Conservation (phyloP, 1,139 yeast species). For the Geotrichum klebahnii region DNA sequence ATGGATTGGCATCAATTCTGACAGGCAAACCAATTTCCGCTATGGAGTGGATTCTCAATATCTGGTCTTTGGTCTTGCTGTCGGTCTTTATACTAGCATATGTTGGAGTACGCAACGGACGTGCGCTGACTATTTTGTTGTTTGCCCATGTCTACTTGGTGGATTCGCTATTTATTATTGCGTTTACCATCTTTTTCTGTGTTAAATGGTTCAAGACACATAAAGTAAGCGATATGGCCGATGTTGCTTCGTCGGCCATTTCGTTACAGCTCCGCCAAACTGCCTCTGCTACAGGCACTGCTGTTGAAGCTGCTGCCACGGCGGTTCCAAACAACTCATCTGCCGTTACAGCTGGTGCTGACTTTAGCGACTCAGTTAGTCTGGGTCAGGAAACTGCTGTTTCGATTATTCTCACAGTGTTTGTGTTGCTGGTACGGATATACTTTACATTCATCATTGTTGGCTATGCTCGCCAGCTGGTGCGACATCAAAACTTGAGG, state of each 20-base stretch:
- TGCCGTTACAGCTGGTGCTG: slow-evolving; percentile 20
- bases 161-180: slow-evolving; percentile 63
- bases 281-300: slow-evolving; percentile 20
- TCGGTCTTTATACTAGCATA: slow-evolving; percentile 68
- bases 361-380: slow-evolving; percentile 55
- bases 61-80: slow-evolving; percentile 57
- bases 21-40: slow-evolving; percentile 82
- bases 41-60: slow-evolving; percentile 78
- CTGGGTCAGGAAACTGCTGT: slow-evolving; percentile 66
- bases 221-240: slow-evolving; percentile 7
- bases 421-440: slow-evolving; percentile 52
- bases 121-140: slow-evolving; percentile 51
- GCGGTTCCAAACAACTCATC: slow-evolving; percentile 19
- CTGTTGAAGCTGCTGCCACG: slow-evolving; percentile 14
- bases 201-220: slow-evolving; percentile 58
- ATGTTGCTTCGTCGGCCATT: slow-evolving; percentile 17
- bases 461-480: slow-evolving; percentile 52
- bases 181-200: slow-evolving; percentile 71
- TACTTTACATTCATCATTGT: slow-evolving; percentile 64
- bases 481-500: slow-evolving; percentile 37
- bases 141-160: slow-evolving; percentile 59
- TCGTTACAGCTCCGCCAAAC: slow-evolving; percentile 12
- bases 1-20: slow-evolving; percentile 78
- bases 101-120: slow-evolving; percentile 46
- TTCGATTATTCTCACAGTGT: slow-evolving; percentile 55